phyloP scores from a whole-genome alignment of 805 yeast species.

The Trichomonascus vanleenenianus region DNA sequence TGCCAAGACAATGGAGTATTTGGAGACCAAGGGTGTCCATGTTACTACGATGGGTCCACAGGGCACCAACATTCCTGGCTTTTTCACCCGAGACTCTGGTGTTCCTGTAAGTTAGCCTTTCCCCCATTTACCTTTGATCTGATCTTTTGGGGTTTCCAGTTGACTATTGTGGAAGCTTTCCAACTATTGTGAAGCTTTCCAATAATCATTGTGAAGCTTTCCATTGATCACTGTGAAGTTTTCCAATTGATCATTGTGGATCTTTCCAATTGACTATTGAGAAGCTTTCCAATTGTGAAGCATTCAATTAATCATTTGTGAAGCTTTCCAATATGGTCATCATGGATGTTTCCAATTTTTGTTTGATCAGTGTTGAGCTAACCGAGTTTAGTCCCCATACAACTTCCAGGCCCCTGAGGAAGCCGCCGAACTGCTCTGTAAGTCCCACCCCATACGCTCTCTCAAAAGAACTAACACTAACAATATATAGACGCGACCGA shows the following conservation, averaged over 20 bases:
- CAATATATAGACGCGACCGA: constrained; percentile 30
- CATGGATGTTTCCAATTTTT: background rate
- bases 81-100: constrained; percentile 71
- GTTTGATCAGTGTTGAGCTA: background rate
- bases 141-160: too few species aligned
- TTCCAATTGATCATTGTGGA: too few species aligned
- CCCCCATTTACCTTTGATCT: too few species aligned
- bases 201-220: too few species aligned
- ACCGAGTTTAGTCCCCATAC: constrained; percentile 48
- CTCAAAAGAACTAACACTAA: background rate
- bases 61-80: constrained; percentile 65
- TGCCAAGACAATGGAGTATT: constrained; percentile 69
- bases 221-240: too few species aligned
- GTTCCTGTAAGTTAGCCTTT: constrained; percentile 28
- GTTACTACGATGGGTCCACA: constrained; percentile 58
- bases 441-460: too few species aligned
- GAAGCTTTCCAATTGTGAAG: too few species aligned
- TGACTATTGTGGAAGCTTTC: too few species aligned
- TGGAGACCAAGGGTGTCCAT: constrained; percentile 87
- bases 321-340: too few species aligned
- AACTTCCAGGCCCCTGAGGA: constrained; percentile 42
- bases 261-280: too few species aligned
- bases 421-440: constrained; percentile 57
- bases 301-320: too few species aligned
- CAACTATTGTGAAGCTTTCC: too few species aligned